Percentiles rank a stretch among this genome's conserved stretches.
Conservation (phyloP, 768 basidiomycete genomes). For the Pleurotus tuoliensis region DNA sequence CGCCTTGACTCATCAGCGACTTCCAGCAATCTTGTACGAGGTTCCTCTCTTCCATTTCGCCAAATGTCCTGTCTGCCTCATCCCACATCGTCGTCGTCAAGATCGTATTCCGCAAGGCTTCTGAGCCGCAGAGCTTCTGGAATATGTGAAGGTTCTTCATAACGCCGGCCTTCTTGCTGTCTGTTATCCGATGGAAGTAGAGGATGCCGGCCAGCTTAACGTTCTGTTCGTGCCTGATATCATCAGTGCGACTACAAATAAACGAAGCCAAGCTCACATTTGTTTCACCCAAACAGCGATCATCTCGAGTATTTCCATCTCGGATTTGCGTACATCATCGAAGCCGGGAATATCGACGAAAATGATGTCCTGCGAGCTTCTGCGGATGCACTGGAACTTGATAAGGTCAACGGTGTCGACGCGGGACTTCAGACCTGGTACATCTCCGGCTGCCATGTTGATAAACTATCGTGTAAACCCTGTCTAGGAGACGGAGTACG, state of each 20-base stretch:
- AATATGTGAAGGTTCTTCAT: conserved; percentile 27
- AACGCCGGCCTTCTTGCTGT: conserved; percentile 31
- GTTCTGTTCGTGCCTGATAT: no score
- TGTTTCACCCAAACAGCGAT: no score
- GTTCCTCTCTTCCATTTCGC: conserved; percentile 33
- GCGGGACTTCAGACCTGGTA: no score
- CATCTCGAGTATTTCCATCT: no score
- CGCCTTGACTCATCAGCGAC: neutral
- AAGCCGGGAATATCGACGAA: no score
- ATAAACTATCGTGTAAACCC: neutral
- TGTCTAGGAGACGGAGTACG: no score
- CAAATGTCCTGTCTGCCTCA: conserved; percentile 26
- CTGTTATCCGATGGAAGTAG: conserved; percentile 42
- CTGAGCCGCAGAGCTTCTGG: conserved; percentile 38
- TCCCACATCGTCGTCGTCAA: conserved; percentile 49
- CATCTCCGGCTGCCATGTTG: no score
- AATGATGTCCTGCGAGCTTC: no score
- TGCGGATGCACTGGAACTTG: neutral
- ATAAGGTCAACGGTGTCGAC: no score
- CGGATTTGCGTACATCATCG: neutral
- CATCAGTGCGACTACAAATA: no score
- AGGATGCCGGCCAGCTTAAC: conserved; percentile 23
- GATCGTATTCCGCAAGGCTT: conserved; percentile 37
- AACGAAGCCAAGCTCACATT: conserved; percentile 13
- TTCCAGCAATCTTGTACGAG: conserved; percentile 39